These are phyloP conservation scores for Chytriomyces sp. DNA, from an alignment of 192 early-diverging fungal species.

Conservation along the genomic window DNA sequence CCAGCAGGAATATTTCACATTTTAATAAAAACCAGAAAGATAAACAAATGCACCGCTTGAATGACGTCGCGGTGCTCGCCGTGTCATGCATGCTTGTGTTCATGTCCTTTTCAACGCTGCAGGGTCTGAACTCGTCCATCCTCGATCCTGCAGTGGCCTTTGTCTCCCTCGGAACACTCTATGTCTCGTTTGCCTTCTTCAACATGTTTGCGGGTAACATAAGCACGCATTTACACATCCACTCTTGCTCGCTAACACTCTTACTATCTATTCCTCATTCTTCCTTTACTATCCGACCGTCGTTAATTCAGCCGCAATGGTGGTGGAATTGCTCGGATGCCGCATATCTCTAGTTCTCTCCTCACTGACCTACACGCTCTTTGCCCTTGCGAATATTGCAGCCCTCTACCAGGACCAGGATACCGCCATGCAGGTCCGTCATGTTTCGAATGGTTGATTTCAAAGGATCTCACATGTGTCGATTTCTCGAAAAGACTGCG, in stretches of 20 bases:
- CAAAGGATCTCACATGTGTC: background rate
- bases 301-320: slow-evolving; percentile 17
- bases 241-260: background rate
- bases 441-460: background rate
- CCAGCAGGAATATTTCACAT: too few species aligned
- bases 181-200: slow-evolving; percentile 39
- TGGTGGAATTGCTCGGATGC: slow-evolving; percentile 32
- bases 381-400: slow-evolving; percentile 26
- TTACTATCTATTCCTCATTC: background rate
- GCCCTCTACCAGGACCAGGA: slow-evolving; percentile 11
- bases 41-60: slow-evolving; percentile 12
- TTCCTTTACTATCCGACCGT: background rate
- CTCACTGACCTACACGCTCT: slow-evolving; percentile 26
- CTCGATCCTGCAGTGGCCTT: slow-evolving; percentile 27
- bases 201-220: slow-evolving; percentile 31
- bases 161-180: slow-evolving; percentile 25
- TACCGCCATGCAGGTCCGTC: slow-evolving; percentile 15
- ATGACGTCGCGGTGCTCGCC: slow-evolving; percentile 25
- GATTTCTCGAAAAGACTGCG: slow-evolving; percentile 2
- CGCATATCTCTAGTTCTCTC: slow-evolving; percentile 21
- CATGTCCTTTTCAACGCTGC: slow-evolving; percentile 31
- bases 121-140: slow-evolving; percentile 32
- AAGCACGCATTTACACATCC: background rate
- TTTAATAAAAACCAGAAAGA: too few species aligned
- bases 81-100: slow-evolving; percentile 27